Evolutionary conservation across 306 rosid species (phyloP).

Genomic region (Vigna angularis): DNA sequence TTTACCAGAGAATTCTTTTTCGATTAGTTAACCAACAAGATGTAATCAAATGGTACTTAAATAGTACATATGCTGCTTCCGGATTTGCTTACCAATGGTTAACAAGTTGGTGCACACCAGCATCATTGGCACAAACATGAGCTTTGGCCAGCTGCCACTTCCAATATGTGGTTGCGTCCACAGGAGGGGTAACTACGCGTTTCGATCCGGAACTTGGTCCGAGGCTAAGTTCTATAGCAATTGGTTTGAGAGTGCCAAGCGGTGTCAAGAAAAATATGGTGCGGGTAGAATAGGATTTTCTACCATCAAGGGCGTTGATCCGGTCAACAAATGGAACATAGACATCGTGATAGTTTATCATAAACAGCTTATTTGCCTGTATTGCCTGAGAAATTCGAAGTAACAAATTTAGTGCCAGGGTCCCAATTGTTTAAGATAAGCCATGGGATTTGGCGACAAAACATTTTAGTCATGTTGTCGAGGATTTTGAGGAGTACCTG

Average conservation of each 20-base stretch:
- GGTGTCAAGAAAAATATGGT: conserved; percentile 71
- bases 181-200: conserved; percentile 65
- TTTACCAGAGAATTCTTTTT: background rate
- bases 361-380: conserved; percentile 69
- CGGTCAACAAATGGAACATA: conserved; percentile 79
- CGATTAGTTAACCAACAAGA: background rate
- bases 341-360: conserved; percentile 74
- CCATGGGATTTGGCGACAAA: background rate
- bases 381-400: conserved; percentile 59
- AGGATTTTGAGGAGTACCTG: conserved; percentile 52
- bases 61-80: background rate
- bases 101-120: conserved; percentile 89
- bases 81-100: conserved; percentile 70
- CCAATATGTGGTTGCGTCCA: conserved; percentile 81
- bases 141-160: conserved; percentile 90
- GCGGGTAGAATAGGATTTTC: conserved; percentile 85
- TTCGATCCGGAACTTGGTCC: conserved; percentile 65
- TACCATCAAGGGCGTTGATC: conserved; percentile 75
- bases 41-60: background rate
- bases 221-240: conserved; percentile 89
- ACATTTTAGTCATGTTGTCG: background rate
- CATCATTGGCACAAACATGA: conserved; percentile 81
- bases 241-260: conserved; percentile 73
- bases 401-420: background rate
- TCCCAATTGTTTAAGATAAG: background rate